Evolutionary conservation across 257 asterid genomes (phyloP), one percentile per base, ranked within the genome.

Genomic region (Gardenia jasminoides): DNA sequence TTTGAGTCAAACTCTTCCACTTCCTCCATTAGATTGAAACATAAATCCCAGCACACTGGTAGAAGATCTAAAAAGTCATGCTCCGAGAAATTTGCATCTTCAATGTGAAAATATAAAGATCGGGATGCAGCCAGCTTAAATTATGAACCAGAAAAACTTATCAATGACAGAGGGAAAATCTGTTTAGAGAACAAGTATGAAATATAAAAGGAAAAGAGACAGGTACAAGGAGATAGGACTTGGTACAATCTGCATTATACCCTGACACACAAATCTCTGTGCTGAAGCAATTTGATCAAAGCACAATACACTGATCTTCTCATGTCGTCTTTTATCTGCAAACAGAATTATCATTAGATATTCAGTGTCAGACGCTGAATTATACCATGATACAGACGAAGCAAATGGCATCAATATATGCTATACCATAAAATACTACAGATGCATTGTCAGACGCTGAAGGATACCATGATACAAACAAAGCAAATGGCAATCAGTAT

Each of bases 1-100:
- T 96, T 96, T 43, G 99, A 93, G 89, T 96, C 99, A 80, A 96
- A 91, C 85, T 96, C 99, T 79, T 92, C 92, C 52, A 92, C 98
- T 84, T 93, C 97, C 78, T 93, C 98, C 36, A 89, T 91, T 85
- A 96, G 84, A 81, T 90, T 88, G 88, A 96, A 96, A 83, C 97
- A 89, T 62, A 91, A 87, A 81, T 96, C 96, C 98, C 97, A 96
- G 84, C 97, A 96, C 26, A 86, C 75, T 3, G 96, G 92, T 81
- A 93, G 92, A 88, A 96, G 97, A 88, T 94, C 95, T 31, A 82
- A 85, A 76, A 94, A 96, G 50, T 93, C 98, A 79, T 81, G 84
- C 87, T 96, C 97, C 6, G 96, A 89, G 89, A 96, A 96, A 81
- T 88, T 91, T 78, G 94, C 97, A 87, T 96, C 99, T 76, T 94